Evolutionary conservation across 768 basidiomycete species (phyloP), one percentile per base, ranked within the genome.

Genomic region (Tylopilus balloui): DNA sequence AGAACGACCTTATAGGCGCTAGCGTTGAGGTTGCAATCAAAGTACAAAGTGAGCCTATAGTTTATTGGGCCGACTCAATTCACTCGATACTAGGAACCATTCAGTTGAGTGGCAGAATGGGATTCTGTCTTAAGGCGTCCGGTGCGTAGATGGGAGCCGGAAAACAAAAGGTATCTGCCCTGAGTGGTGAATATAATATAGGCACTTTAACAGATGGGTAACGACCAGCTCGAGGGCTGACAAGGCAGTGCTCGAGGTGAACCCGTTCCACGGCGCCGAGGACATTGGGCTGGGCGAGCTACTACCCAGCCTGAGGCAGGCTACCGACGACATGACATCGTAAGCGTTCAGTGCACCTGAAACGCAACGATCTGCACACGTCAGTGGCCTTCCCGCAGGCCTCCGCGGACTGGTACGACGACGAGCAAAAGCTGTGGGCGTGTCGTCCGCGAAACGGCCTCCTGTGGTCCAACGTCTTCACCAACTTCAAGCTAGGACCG

Each of bases 401-500:
- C 21, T 51, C 51, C 0, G 42, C 49, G n/a, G 45, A 55, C 7
- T 38, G 46, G 53, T 52, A 48, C 27, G 1, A 38, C 60, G 86
- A 88, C 67, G 86, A 89, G 62, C 68, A n/a, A 64, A 40, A 78
- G 83, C 53, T 80, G 78, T 48, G 84, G 85, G 5, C 65, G 71
- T 21, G 84, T 83, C 24, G 79, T 88, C 59, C 68, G 68, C 48
- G 75, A 77, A 64, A 74, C n/a, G 67, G 68, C 45, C 74, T 75
- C 10, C 77, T 49, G 15, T 31, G 35, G 29, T 48, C 43, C 80
- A 42, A 77, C 17, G 75, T 91, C 57, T 86, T 80, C 71, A 84
- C 79, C 65, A 86, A 83, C 25, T 86, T 83, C 17, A 86, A 88
- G 67, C 73, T 86, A 42, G 83, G 75, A 67, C 53, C 65, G 43